A percentile compares a stretch with the other conserved stretches of the same genome.
Conservation (phyloP, 441 rosid genomes). For the Populus trichocarpa region DNA sequence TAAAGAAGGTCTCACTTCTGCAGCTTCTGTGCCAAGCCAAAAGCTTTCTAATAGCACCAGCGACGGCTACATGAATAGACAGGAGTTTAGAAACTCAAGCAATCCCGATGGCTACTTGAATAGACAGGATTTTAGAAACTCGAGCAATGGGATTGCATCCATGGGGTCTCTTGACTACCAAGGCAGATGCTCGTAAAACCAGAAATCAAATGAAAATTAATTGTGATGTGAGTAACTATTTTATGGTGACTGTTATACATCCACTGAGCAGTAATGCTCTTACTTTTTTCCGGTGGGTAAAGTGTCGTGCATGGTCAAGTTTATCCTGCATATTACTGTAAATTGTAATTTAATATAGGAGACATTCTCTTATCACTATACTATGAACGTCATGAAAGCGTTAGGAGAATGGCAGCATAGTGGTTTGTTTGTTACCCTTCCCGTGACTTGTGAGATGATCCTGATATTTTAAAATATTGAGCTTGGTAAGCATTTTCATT, state of each 20-base stretch:
- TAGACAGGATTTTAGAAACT: background rate
- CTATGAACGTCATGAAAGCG: background rate
- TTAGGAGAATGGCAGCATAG: background rate
- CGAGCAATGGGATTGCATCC: slow-evolving; percentile 22
- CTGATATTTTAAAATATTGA: background rate
- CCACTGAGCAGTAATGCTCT: background rate
- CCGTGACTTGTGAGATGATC: background rate
- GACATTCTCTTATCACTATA: background rate
- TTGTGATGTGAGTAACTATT: background rate
- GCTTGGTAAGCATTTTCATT: background rate
- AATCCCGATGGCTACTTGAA: background rate
- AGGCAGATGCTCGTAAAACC: slow-evolving; percentile 10
- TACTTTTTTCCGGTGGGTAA: background rate
- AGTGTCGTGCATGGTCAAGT: slow-evolving; percentile 1
- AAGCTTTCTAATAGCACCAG: slow-evolving; percentile 19
- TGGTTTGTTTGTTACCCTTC: background rate
- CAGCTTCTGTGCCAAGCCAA: slow-evolving; percentile 24
- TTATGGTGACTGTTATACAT: background rate
- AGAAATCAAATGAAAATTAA: background rate
- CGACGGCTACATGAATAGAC: slow-evolving; percentile 14
- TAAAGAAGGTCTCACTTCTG: slow-evolving; percentile 28
- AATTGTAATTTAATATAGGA: slow-evolving; percentile 2
- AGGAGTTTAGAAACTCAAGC: slow-evolving; percentile 21
- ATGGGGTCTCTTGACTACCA: slow-evolving; percentile 31
- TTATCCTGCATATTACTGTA: slow-evolving; percentile 9